A percentile compares a stretch with the other conserved stretches of the same genome.
Conservation (phyloP, 73 alveolate genomes). For the Paramecium octaurelia region DNA sequence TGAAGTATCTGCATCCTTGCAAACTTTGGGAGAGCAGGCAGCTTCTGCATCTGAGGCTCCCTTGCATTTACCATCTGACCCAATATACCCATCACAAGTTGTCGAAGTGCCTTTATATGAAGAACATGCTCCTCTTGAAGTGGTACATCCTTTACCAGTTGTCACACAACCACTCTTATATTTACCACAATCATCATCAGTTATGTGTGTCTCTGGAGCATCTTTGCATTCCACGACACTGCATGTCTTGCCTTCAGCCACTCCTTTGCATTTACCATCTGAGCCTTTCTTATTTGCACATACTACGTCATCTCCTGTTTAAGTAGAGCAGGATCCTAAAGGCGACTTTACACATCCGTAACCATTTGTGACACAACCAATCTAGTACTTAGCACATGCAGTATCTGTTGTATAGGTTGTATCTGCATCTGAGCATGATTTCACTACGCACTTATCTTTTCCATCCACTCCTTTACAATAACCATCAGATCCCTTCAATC, state of each 20-base stretch:
- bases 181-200: not conserved
- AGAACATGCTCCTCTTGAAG: not conserved
- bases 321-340: not conserved
- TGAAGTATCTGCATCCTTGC: not conserved
- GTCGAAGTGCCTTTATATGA: not conserved
- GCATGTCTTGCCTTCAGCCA: not conserved
- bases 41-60: slow-evolving; percentile 15
- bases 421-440: not conserved
- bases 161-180: not conserved
- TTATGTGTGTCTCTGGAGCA: not conserved
- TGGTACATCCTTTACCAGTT: slow-evolving; percentile 16
- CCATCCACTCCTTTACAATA: slow-evolving; percentile 7
- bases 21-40: not conserved
- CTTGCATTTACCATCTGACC: slow-evolving; percentile 19
- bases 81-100: not conserved
- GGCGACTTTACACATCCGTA: slow-evolving; percentile 32
- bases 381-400: not conserved
- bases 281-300: not conserved
- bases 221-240: not conserved
- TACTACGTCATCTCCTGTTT: not conserved
- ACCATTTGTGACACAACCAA: slow-evolving; percentile 7
- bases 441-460: not conserved
- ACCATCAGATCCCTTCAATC: slow-evolving; percentile 25
- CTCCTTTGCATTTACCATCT: slow-evolving; percentile 34
- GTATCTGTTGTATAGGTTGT: not conserved